Percentiles rank a stretch among this genome's conserved stretches.
Conservation (phyloP, 768 basidiomycete genomes). For the Boletus vermiculosoides region DNA sequence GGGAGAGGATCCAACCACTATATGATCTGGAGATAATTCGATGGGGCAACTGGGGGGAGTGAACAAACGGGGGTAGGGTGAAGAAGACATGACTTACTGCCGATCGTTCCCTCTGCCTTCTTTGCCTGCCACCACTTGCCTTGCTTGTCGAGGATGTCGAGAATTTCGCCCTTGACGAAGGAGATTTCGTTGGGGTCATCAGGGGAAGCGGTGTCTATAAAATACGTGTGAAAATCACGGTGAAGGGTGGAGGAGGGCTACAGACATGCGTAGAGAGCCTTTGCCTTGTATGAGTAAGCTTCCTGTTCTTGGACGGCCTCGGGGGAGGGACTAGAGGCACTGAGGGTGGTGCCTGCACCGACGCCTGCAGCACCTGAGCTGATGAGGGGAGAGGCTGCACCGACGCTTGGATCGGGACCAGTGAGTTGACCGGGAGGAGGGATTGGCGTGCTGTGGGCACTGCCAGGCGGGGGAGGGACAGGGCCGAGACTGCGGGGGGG, state of each 20-base stretch:
- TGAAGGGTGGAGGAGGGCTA: constrained; percentile 18
- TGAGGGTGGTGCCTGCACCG: constrained; percentile 47
- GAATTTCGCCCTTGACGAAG: constrained; percentile 86
- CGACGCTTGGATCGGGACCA: constrained; percentile 44
- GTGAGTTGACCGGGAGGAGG: constrained; percentile 36
- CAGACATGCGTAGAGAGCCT: constrained; percentile 88
- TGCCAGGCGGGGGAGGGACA: constrained; percentile 48
- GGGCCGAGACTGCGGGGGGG: constrained; percentile 54
- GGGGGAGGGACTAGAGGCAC: constrained; percentile 21
- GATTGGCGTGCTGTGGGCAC: constrained; percentile 51
- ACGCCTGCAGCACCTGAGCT: constrained; percentile 65
- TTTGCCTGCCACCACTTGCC: constrained; percentile 93
- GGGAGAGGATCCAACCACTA: constrained; percentile 36
- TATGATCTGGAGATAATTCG: constrained; percentile 82
- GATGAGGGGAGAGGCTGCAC: constrained; percentile 62
- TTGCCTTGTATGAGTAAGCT: constrained; percentile 69
- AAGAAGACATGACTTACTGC: constrained; percentile 57
- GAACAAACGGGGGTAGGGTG: constrained; percentile 1
- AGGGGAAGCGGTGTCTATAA: constrained; percentile 82
- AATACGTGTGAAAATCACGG: constrained; percentile 21
- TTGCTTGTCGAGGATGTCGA: constrained; percentile 91
- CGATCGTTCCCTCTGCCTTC: constrained; percentile 70
- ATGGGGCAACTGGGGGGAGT: constrained; percentile 64
- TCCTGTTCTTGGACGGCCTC: constrained; percentile 40
- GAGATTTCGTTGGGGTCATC: constrained; percentile 97